phyloP scores from a whole-genome alignment of 805 yeast species.

The Sugiyamaella qingdaonensis region DNA sequence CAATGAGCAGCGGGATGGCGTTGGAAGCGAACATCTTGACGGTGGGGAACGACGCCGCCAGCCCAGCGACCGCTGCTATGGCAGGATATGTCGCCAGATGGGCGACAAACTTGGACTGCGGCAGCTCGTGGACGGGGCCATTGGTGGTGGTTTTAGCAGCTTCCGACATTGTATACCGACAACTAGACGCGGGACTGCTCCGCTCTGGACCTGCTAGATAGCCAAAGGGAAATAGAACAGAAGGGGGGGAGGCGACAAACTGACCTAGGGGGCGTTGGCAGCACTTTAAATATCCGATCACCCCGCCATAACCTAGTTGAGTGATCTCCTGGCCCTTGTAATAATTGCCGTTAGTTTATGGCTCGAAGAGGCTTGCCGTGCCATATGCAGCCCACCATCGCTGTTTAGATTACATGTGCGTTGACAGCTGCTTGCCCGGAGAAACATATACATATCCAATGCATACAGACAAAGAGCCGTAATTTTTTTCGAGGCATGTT shows the following conservation, averaged over 20 bases:
- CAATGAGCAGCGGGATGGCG: conserved; percentile 55
- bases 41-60: conserved; percentile 55
- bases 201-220: neutral
- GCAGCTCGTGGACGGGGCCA: neutral
- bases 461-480: no score
- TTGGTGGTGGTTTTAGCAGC: neutral
- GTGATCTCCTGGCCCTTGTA: neutral
- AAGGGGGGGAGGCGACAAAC: neutral
- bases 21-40: conserved; percentile 56
- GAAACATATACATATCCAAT: no score
- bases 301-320: conserved; percentile 2
- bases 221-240: neutral
- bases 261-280: neutral
- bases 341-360: neutral
- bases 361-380: neutral
- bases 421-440: neutral
- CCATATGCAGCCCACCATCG: neutral
- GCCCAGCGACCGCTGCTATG: conserved; percentile 53
- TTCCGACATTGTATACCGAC: neutral
- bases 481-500: no score
- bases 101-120: conserved; percentile 42
- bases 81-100: conserved; percentile 51
- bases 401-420: neutral
- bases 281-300: neutral
- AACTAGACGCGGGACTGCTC: neutral